phyloP scores from a whole-genome alignment of 2,329 filamentous ascomycete species.

The Metarhizium anisopliae region DNA sequence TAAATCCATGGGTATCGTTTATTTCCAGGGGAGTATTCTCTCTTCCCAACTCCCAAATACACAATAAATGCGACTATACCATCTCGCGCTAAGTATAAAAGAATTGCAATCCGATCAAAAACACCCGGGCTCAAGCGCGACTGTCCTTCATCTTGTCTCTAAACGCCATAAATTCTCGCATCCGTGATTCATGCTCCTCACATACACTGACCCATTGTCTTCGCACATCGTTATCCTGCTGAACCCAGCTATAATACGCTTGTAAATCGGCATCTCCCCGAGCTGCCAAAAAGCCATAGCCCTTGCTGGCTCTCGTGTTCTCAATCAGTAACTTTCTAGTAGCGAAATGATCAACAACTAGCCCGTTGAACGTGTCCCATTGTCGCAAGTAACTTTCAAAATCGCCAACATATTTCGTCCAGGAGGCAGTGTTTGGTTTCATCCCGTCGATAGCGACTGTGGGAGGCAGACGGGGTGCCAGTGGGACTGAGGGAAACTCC shows the following conservation, averaged over 20 bases:
- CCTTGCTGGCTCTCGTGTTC: slow-evolving; percentile 29
- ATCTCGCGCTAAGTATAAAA: not conserved
- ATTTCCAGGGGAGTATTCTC: not conserved
- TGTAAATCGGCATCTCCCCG: slow-evolving; percentile 37
- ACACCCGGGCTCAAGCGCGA: not conserved
- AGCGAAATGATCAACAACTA: slow-evolving; percentile 47
- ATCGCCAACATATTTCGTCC: slow-evolving; percentile 41
- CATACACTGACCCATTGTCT: slow-evolving; percentile 51
- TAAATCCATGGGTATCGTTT: not conserved
- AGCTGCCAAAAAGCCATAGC: slow-evolving; percentile 34
- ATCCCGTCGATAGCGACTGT: slow-evolving; percentile 32
- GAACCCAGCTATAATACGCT: slow-evolving; percentile 51
- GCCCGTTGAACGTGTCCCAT: slow-evolving; percentile 40
- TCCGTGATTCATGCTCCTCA: slow-evolving; percentile 48
- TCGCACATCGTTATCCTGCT: slow-evolving; percentile 56
- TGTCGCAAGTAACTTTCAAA: slow-evolving; percentile 45
- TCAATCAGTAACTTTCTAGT: slow-evolving; percentile 38
- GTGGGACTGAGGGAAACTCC: slow-evolving; percentile 38
- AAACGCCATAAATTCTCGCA: slow-evolving; percentile 48
- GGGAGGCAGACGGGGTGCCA: slow-evolving; percentile 38
- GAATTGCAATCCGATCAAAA: not conserved
- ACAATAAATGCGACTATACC: slow-evolving; percentile 2
- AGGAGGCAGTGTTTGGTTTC: slow-evolving; percentile 33
- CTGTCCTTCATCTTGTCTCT: slow-evolving; percentile 30
- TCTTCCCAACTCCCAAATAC: not conserved